These are phyloP conservation scores for Cytospora chrysosperma DNA, from an alignment of 2,329 filamentous ascomycete genomes.

Conservation along the genomic window DNA sequence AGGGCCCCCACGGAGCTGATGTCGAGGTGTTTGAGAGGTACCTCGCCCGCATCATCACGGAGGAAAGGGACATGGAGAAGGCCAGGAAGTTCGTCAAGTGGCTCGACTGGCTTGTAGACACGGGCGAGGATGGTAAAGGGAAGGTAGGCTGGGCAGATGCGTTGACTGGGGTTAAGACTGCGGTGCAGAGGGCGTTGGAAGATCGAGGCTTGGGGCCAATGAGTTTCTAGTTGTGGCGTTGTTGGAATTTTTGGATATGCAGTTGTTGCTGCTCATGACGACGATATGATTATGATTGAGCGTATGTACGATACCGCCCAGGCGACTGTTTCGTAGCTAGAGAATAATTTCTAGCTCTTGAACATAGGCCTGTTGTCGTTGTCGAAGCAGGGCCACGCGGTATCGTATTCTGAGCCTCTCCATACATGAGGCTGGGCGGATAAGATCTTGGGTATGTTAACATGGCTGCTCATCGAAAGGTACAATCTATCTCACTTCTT, in stretches of 20 bases:
- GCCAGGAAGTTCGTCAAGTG: slow-evolving; percentile 86
- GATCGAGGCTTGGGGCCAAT: slow-evolving; percentile 57
- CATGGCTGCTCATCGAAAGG: background rate
- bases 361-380: too few relatives aligned
- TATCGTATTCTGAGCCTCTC: background rate
- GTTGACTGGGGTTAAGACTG: slow-evolving; percentile 44
- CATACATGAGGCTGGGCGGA: background rate
- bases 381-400: too few relatives aligned
- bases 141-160: slow-evolving; percentile 48
- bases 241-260: background rate
- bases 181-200: slow-evolving; percentile 55
- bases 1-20: slow-evolving; percentile 79
- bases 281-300: background rate
- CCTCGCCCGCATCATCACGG: slow-evolving; percentile 65
- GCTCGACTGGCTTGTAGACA: slow-evolving; percentile 55
- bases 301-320: too few relatives aligned
- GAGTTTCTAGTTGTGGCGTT: slow-evolving; percentile 40
- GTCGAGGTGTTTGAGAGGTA: slow-evolving; percentile 73
- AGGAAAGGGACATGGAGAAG: slow-evolving; percentile 81
- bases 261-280: background rate
- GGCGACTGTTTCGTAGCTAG: too few relatives aligned
- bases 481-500: background rate
- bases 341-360: too few relatives aligned
- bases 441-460: background rate
- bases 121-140: slow-evolving; percentile 36